Conservation (phyloP, 352 stramenopile species). For the Pythium brassicae region DNA sequence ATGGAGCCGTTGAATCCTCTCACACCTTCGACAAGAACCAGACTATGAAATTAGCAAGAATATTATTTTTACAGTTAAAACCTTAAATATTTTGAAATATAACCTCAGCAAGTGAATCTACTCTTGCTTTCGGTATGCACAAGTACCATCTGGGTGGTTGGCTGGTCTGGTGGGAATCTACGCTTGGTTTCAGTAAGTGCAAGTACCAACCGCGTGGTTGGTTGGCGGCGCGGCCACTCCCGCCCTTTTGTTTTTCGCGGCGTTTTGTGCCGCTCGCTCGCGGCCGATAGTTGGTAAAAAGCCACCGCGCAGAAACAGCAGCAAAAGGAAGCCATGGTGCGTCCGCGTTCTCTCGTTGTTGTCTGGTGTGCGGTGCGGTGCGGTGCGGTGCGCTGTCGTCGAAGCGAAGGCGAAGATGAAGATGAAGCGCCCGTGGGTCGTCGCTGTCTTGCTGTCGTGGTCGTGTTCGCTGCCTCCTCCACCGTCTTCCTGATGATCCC, state of each 20-base stretch:
- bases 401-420: conserved; percentile 37
- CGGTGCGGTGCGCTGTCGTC: not conserved
- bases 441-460: too few relatives aligned
- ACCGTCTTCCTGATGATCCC: too few relatives aligned
- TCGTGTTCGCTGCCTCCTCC: too few relatives aligned
- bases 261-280: conserved; percentile 1
- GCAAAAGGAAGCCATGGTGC: conserved; percentile 18
- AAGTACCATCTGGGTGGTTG: not conserved
- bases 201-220: conserved; percentile 13
- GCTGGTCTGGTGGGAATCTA: not conserved
- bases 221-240: conserved; percentile 29
- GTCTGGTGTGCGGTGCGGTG: too few relatives aligned
- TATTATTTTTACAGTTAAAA: too few relatives aligned
- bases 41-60: too few relatives aligned
- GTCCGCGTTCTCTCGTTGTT: conserved; percentile 4
- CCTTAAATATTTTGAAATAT: too few relatives aligned
- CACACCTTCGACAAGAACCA: too few relatives aligned
- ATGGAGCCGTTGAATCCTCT: too few relatives aligned
- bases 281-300: conserved; percentile 20
- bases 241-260: conserved; percentile 24
- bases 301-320: conserved; percentile 8
- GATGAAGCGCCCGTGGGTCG: too few relatives aligned
- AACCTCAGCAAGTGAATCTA: too few relatives aligned
- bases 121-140: too few relatives aligned
- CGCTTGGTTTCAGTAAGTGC: conserved; percentile 27